Percentiles rank a stretch among this genome's conserved stretches.
These are phyloP conservation scores for Pseudocercospora ulei DNA, from an alignment of 2,329 filamentous ascomycete species.

Conservation along the genomic window DNA sequence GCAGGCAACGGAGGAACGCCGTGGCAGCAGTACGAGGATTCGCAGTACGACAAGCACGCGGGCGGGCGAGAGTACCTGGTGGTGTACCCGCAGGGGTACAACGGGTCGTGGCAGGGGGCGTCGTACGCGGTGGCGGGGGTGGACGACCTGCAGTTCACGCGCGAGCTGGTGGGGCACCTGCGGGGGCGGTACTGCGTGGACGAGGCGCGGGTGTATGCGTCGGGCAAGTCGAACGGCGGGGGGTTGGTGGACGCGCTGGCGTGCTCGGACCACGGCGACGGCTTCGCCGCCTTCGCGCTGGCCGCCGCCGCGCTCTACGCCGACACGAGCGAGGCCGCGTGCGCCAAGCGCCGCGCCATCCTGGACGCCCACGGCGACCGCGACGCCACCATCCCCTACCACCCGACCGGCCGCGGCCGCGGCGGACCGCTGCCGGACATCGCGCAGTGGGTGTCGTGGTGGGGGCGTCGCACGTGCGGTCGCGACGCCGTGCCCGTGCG, in stretches of 20 bases:
- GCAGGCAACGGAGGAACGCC: constrained; percentile 32
- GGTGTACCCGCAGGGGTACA: constrained; percentile 42
- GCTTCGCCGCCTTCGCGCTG: constrained; percentile 45
- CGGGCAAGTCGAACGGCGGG: constrained; percentile 49
- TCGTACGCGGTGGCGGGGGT: constrained; percentile 34
- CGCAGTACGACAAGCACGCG: constrained; percentile 40
- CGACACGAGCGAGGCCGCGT: constrained; percentile 23
- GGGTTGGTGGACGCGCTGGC: constrained; percentile 42
- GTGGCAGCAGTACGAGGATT: constrained; percentile 37
- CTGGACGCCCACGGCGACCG: constrained; percentile 40
- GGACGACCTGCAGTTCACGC: constrained; percentile 41
- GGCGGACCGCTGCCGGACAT: constrained; percentile 28
- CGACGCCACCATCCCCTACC: constrained; percentile 40
- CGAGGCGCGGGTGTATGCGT: constrained; percentile 38
- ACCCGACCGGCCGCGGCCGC: constrained; percentile 27
- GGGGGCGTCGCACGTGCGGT: constrained; percentile 35
- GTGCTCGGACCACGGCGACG: constrained; percentile 36
- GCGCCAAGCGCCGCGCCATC: constrained; percentile 34
- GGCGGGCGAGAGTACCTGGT: constrained; percentile 41
- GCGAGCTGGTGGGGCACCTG: constrained; percentile 39
- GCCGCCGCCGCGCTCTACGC: constrained; percentile 43
- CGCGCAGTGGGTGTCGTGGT: constrained; percentile 34
- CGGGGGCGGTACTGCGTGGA: constrained; percentile 41
- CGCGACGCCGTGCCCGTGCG: constrained; percentile 21
- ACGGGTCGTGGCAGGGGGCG: constrained; percentile 37